A percentile compares a stretch with the other conserved stretches of the same genome.
These are phyloP conservation scores for Porogramme epimiltina DNA, from an alignment of 1,284 basidiomycete species.

Conservation along the genomic window DNA sequence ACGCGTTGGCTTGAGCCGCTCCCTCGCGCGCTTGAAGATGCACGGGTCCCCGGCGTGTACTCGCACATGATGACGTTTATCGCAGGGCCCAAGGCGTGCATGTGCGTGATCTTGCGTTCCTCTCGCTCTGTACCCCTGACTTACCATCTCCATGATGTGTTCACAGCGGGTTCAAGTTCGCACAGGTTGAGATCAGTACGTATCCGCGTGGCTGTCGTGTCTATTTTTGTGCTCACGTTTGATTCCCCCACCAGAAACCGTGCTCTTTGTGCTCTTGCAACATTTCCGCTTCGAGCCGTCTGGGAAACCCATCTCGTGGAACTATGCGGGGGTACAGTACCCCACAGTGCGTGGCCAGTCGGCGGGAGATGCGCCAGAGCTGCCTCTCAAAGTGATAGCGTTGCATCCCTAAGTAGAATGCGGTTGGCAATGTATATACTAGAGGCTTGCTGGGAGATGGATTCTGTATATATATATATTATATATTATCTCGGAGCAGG, in stretches of 20 bases:
- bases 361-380: slow-evolving; percentile 10
- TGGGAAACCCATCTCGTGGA: slow-evolving; percentile 14
- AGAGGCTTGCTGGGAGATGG: no score
- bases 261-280: slow-evolving; percentile 15
- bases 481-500: no score
- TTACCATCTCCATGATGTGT: neutral
- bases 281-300: slow-evolving; percentile 18
- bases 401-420: no score
- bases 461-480: no score
- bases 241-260: slow-evolving; percentile 11
- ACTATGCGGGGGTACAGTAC: slow-evolving; percentile 17
- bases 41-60: slow-evolving; percentile 23
- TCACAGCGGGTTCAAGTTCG: slow-evolving; percentile 33
- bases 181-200: slow-evolving; percentile 36
- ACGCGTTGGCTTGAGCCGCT: slow-evolving; percentile 28
- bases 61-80: slow-evolving; percentile 36
- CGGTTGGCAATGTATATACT: no score
- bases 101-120: slow-evolving; percentile 20
- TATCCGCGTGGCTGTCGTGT: neutral
- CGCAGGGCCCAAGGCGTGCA: slow-evolving; percentile 33
- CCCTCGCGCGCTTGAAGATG: slow-evolving; percentile 13
- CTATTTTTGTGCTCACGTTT: neutral
- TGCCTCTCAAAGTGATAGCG: slow-evolving; percentile 19
- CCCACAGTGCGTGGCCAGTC: slow-evolving; percentile 14
- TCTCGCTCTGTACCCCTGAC: neutral